Conservation (phyloP, 1,284 basidiomycete species). For the Trichosporon sp. region DNA sequence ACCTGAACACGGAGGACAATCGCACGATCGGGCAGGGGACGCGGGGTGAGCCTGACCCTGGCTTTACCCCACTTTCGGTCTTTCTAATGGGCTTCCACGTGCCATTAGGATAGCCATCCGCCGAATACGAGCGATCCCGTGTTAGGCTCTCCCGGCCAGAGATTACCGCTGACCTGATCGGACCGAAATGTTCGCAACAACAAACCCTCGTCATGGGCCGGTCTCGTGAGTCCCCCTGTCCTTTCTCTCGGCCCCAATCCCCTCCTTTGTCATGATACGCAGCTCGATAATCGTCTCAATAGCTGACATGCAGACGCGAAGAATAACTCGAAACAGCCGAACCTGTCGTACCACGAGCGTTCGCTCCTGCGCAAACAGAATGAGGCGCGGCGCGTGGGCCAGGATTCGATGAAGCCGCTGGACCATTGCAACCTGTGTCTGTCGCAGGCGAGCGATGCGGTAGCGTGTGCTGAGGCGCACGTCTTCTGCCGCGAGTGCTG, state of each 20-base stretch:
- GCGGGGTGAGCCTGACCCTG: not conserved
- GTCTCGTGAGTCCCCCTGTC: not conserved
- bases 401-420: slow-evolving; percentile 82
- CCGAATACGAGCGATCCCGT: not conserved
- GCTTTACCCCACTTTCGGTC: not conserved
- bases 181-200: slow-evolving; percentile 6
- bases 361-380: slow-evolving; percentile 39
- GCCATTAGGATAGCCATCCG: not conserved
- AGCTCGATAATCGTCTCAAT: not conserved
- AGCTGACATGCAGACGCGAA: slow-evolving; percentile 37
- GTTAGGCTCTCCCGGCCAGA: not conserved
- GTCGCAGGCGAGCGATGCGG: slow-evolving; percentile 68
- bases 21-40: not conserved
- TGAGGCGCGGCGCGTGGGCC: slow-evolving; percentile 66
- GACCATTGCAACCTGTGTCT: slow-evolving; percentile 82
- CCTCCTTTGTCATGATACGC: not conserved
- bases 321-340: slow-evolving; percentile 47
- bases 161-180: not conserved
- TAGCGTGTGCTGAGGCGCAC: slow-evolving; percentile 78
- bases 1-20: not conserved
- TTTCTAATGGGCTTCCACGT: not conserved
- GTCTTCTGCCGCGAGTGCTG: slow-evolving; percentile 82
- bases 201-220: not conserved
- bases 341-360: slow-evolving; percentile 47
- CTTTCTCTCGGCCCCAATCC: not conserved